phyloP scores from a whole-genome alignment of 306 rosid genomes.

The Vigna nakashimae region DNA sequence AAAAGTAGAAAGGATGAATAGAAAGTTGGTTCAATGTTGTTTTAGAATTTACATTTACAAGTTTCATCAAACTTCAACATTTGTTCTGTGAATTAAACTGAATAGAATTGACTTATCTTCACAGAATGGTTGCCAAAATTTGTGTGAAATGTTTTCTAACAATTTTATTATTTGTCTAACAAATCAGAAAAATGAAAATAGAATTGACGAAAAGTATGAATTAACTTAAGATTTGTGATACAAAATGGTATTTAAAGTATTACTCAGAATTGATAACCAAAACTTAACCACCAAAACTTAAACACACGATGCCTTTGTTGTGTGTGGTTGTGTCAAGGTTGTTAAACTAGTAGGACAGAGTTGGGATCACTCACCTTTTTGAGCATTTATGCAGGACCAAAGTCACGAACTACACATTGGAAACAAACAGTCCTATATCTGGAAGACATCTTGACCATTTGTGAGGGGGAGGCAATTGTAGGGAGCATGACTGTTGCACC shows the following conservation, averaged over 20 bases:
- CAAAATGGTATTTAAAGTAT: too few relatives aligned
- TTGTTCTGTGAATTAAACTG: background rate
- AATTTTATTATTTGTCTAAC: background rate
- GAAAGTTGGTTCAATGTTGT: background rate
- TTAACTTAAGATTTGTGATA: too few relatives aligned
- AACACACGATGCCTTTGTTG: too few relatives aligned
- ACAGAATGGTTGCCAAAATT: constrained; percentile 2
- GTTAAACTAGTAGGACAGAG: background rate
- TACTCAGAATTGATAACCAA: too few relatives aligned
- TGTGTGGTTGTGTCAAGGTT: background rate
- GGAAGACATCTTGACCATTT: constrained; percentile 88
- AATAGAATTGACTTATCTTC: background rate
- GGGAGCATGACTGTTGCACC: constrained; percentile 87
- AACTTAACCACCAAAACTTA: too few relatives aligned
- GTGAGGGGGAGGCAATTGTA: constrained; percentile 80
- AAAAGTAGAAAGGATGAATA: constrained; percentile 5
- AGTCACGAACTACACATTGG: constrained; percentile 91
- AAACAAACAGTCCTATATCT: constrained; percentile 95
- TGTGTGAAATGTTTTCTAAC: background rate
- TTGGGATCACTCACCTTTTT: background rate
- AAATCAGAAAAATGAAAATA: too few relatives aligned
- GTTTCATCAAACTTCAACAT: background rate
- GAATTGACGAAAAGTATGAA: too few relatives aligned
- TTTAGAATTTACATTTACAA: background rate
- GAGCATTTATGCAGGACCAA: constrained; percentile 72